Evolutionary conservation across 179 eudicot species (phyloP).

Genomic region (Corrigiola litoralis): DNA sequence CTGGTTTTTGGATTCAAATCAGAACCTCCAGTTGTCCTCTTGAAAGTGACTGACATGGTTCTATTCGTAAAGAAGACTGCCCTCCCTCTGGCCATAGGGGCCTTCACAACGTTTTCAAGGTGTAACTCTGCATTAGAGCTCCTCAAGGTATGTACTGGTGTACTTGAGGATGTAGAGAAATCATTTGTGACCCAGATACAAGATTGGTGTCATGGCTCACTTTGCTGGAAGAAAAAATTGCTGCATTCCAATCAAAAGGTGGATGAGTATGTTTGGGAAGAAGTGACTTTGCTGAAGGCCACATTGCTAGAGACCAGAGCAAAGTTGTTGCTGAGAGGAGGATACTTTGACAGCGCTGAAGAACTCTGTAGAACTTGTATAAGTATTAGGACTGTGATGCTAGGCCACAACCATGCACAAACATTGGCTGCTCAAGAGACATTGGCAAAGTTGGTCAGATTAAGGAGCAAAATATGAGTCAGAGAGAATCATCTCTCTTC

Average conservation of each 20-base stretch:
- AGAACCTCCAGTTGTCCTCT: constrained; percentile 65
- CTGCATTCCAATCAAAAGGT: constrained; percentile 47
- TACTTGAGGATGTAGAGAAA: constrained; percentile 83
- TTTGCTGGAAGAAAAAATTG: constrained; percentile 73
- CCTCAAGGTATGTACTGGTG: constrained; percentile 68
- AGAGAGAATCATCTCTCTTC: neutral
- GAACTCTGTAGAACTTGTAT: constrained; percentile 83
- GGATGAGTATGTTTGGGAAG: constrained; percentile 90
- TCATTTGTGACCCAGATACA: constrained; percentile 77
- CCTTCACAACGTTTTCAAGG: constrained; percentile 69
- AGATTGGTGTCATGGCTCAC: constrained; percentile 67
- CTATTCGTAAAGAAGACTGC: constrained; percentile 65
- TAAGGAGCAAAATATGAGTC: constrained; percentile 65
- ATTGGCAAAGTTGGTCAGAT: constrained; percentile 78
- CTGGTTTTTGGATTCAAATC: constrained; percentile 83
- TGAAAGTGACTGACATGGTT: constrained; percentile 66
- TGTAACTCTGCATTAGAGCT: constrained; percentile 78
- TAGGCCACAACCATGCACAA: constrained; percentile 75
- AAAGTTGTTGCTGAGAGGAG: constrained; percentile 75
- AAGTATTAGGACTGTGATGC: constrained; percentile 87
- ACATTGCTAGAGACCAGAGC: constrained; percentile 79
- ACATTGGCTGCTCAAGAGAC: constrained; percentile 92
- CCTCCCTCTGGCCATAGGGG: constrained; percentile 63
- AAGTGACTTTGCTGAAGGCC: constrained; percentile 79
- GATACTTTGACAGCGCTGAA: constrained; percentile 74